Base-by-base conservation (phyloP, 176 grass and related monocot species). In the Musa troglodytarum region DNA sequence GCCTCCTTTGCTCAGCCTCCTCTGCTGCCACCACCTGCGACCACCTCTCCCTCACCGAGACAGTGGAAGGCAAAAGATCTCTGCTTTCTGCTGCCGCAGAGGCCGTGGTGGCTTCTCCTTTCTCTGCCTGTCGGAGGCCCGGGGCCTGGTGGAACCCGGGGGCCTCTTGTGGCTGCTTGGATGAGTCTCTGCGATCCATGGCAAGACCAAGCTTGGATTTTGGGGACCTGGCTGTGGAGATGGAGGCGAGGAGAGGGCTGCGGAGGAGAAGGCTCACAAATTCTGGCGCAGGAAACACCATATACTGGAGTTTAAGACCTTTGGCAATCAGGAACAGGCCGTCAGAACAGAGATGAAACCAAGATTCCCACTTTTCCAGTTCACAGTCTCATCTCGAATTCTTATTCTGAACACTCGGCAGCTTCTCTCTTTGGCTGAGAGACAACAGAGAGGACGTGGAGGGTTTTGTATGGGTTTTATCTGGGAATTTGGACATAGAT, bases 1-100 rank as follows among this genome's bases (percentile, higher is more conserved):
- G 79, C 65, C 57, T 69, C 64, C 86, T 85, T 58, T 66, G 56
- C 50, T 84, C 64, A 29, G 84, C 84, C 79, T 74, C 84, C 21
- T 74, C 73, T 57, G 43, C 77, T 66, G 73, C 67, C 76, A 2
- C 79, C 80, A 56, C 23, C 73, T 49, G 55, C 16, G 13, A 68
- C 61, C n/a, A 61, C 72, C 76, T 66, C 22, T 25, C 63, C 63
- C 24, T 24, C 63, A 26, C 23, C n/a, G 88, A 71, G 81, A 61
- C 69, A 69, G 69, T 22, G 19, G 71, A 52, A 3, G 51, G 21
- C 24, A 58, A 70, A 70, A 70, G 68, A 50, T 70, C 68, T 2
- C 68, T 70, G 43, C 68, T 70, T 49, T 71, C 67, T 1, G 75
- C 80, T 13, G 49, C 24, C 2, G 55, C 68, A 19, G 65, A 78